Conservation (phyloP, 1,284 basidiomycete genomes). For the Ustilago esculenta region DNA sequence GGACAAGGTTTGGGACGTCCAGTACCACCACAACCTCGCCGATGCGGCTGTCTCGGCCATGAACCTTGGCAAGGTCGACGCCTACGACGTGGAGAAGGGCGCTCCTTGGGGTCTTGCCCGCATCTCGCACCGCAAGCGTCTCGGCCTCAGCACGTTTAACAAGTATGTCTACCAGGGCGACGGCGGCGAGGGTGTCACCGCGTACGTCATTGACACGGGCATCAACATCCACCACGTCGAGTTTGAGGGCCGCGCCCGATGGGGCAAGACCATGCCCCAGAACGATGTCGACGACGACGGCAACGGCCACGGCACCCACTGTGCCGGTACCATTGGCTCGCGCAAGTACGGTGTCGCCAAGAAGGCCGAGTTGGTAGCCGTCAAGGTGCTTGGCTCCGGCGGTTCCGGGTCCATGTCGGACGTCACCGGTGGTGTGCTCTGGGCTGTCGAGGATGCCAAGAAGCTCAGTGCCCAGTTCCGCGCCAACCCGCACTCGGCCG, state of each 20-base stretch:
- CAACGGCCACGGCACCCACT: conserved; percentile 78
- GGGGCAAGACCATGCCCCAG: conserved; percentile 69
- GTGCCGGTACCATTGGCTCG: conserved; percentile 74
- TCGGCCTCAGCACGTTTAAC: conserved; percentile 85
- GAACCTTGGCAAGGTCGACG: conserved; percentile 53
- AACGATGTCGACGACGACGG: conserved; percentile 79
- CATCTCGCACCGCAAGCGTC: conserved; percentile 83
- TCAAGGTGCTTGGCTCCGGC: conserved; percentile 93
- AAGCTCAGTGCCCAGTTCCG: conserved; percentile 72
- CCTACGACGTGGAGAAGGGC: conserved; percentile 72
- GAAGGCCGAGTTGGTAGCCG: conserved; percentile 88
- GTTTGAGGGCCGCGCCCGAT: conserved; percentile 82
- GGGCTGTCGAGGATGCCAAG: conserved; percentile 78
- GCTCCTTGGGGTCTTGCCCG: conserved; percentile 98
- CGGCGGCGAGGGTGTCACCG: conserved; percentile 91
- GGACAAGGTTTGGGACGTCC: conserved; percentile 53
- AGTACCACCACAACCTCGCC: conserved; percentile 75
- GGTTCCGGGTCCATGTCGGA: conserved; percentile 97
- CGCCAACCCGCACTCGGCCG: conserved; percentile 75
- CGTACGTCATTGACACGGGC: conserved; percentile 79
- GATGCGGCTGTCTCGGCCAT: conserved; percentile 68
- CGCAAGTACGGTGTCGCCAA: conserved; percentile 92
- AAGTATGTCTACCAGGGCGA: conserved; percentile 80
- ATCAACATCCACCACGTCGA: conserved; percentile 87
- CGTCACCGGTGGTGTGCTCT: conserved; percentile 77